Evolutionary conservation across 192 early-diverging fungal species (phyloP).

Genomic region (Entomortierella chlamydospora): DNA sequence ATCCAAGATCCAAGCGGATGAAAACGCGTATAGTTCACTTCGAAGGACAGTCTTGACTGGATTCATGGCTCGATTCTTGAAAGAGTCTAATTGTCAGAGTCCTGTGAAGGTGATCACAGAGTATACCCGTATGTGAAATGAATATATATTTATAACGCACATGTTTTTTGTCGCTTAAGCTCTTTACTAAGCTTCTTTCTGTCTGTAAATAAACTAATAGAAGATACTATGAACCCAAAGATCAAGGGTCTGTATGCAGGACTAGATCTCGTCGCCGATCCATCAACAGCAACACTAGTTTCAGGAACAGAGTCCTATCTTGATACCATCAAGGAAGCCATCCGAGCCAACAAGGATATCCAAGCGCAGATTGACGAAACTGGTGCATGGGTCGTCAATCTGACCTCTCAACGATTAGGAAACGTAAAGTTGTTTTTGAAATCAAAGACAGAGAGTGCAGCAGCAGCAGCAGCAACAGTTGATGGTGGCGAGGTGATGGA

Average conservation of each 20-base stretch:
- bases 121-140: not conserved
- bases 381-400: slow-evolving; percentile 23
- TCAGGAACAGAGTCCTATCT: not conserved
- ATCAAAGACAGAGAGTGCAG: too few species aligned
- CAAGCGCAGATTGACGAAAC: slow-evolving; percentile 6
- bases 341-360: slow-evolving; percentile 1
- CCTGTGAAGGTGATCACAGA: slow-evolving; percentile 11
- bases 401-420: slow-evolving; percentile 13
- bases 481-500: too few species aligned
- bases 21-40: slow-evolving; percentile 23
- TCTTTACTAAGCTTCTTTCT: not conserved
- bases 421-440: slow-evolving; percentile 25
- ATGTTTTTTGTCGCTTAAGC: not conserved
- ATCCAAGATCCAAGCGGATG: slow-evolving; percentile 7
- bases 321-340: not conserved
- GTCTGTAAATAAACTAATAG: not conserved
- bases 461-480: too few species aligned
- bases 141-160: not conserved
- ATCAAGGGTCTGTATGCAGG: slow-evolving; percentile 15
- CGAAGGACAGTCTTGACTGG: slow-evolving; percentile 19
- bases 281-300: not conserved
- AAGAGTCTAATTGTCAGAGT: too few species aligned
- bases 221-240: not conserved
- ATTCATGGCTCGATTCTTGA: slow-evolving; percentile 20
- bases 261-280: slow-evolving; percentile 6